Percentiles rank a stretch among this genome's conserved stretches.
Evolutionary conservation across 768 basidiomycete species (phyloP).

Genomic region (Podaxis mareebaensis): DNA sequence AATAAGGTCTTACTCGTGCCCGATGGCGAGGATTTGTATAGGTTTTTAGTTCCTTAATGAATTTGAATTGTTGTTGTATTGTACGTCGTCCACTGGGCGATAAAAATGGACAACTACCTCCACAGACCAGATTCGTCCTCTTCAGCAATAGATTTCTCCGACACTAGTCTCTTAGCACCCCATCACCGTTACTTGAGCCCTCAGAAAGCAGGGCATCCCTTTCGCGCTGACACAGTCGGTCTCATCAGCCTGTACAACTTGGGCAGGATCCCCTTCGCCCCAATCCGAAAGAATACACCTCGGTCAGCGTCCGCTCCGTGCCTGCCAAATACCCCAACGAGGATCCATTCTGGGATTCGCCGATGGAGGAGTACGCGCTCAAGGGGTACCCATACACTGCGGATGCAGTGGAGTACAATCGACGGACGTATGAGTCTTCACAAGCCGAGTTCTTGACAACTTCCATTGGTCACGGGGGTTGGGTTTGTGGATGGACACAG

Average conservation of each 20-base stretch:
- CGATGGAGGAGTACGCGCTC: constrained; percentile 32
- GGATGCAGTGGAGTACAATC: constrained; percentile 29
- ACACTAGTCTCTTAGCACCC: constrained; percentile 49
- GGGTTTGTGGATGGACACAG: constrained; percentile 40
- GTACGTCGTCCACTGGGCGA: constrained; percentile 21
- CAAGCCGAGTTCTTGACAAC: constrained; percentile 52
- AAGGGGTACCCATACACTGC: constrained; percentile 33
- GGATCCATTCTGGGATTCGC: constrained; percentile 47
- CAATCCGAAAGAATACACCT: constrained; percentile 24
- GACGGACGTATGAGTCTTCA: constrained; percentile 40
- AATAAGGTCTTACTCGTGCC: too few species aligned
- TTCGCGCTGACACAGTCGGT: constrained; percentile 65
- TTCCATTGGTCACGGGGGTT: constrained; percentile 27
- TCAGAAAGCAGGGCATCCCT: constrained; percentile 39
- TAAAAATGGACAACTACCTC: constrained; percentile 36
- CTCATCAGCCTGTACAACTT: constrained; percentile 39
- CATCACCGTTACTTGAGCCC: constrained; percentile 59
- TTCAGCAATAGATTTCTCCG: constrained; percentile 56
- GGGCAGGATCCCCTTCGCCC: constrained; percentile 50
- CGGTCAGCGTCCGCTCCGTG: not conserved
- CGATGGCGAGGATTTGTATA: too few species aligned
- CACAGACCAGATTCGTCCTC: constrained; percentile 40
- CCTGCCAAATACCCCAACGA: constrained; percentile 12
- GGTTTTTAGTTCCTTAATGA: too few species aligned
- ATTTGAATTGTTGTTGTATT: too few species aligned